Evolutionary conservation across 177 flowering plant genomes (phyloP).

Genomic region (Tripterygium wilfordii): DNA sequence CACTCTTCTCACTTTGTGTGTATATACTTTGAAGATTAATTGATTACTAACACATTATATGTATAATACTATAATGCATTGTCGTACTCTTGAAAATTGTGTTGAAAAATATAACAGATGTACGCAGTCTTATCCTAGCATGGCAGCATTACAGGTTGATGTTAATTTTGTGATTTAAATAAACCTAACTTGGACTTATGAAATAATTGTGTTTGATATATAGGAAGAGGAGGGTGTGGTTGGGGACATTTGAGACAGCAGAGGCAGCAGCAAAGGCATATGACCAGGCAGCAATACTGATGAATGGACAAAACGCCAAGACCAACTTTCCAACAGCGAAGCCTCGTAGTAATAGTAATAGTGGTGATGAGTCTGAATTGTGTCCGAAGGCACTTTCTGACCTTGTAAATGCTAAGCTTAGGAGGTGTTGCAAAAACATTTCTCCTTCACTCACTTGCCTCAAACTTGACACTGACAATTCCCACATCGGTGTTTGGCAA

Average conservation of each 20-base stretch:
- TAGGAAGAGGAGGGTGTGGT: conserved; percentile 68
- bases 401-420: conserved; percentile 38
- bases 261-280: conserved; percentile 67
- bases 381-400: conserved; percentile 22
- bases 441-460: conserved; percentile 56
- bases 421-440: conserved; percentile 40
- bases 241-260: conserved; percentile 65
- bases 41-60: too few species aligned
- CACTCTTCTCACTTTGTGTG: neutral
- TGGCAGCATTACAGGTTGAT: too few species aligned
- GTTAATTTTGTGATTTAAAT: neutral
- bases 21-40: too few species aligned
- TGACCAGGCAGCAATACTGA: conserved; percentile 53
- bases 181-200: too few species aligned
- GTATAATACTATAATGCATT: neutral
- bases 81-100: too few species aligned
- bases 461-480: conserved; percentile 52
- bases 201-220: neutral
- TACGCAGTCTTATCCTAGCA: too few species aligned
- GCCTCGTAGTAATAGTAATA: neutral
- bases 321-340: conserved; percentile 41
- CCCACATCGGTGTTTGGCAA: conserved; percentile 68
- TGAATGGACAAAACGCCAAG: conserved; percentile 61
- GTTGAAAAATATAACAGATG: too few species aligned
- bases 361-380: neutral